Conservation (phyloP, 2,329 filamentous ascomycete genomes). For the Fusarium succisae region DNA sequence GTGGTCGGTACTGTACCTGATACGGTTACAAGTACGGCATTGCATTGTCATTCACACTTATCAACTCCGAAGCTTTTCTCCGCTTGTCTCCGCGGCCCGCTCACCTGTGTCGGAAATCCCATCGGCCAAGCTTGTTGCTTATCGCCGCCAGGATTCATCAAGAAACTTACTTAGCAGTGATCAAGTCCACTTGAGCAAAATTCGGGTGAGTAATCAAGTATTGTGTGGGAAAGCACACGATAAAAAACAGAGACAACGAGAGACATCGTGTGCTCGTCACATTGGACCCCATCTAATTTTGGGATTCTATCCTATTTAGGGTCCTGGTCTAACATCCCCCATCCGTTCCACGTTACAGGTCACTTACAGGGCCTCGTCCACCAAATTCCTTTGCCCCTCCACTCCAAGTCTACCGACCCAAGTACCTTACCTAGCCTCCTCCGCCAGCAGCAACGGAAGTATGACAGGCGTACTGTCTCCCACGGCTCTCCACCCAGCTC, state of each 20-base stretch:
- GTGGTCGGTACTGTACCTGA: constrained; percentile 8
- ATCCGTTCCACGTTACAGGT: background rate
- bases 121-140: constrained; percentile 5
- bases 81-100: constrained; percentile 35
- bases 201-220: background rate
- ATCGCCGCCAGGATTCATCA: constrained; percentile 11
- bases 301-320: constrained; percentile 16
- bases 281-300: constrained; percentile 12
- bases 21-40: constrained; percentile 31
- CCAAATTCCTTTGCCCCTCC: constrained; percentile 24
- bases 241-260: constrained; percentile 20
- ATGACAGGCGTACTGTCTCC: constrained; percentile 51
- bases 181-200: background rate
- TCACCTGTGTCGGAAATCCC: constrained; percentile 33
- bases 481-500: constrained; percentile 60
- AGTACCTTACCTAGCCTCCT: constrained; percentile 11
- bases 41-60: constrained; percentile 11
- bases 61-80: constrained; percentile 38
- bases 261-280: constrained; percentile 31
- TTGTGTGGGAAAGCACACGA: constrained; percentile 25
- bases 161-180: background rate
- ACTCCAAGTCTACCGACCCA: constrained; percentile 9
- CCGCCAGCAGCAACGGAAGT: constrained; percentile 35
- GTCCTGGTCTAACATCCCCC: constrained; percentile 2
- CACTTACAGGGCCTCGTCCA: constrained; percentile 4